Conservation (phyloP, 2,329 filamentous ascomycete species). For the Fusarium sterilihyphosum region DNA sequence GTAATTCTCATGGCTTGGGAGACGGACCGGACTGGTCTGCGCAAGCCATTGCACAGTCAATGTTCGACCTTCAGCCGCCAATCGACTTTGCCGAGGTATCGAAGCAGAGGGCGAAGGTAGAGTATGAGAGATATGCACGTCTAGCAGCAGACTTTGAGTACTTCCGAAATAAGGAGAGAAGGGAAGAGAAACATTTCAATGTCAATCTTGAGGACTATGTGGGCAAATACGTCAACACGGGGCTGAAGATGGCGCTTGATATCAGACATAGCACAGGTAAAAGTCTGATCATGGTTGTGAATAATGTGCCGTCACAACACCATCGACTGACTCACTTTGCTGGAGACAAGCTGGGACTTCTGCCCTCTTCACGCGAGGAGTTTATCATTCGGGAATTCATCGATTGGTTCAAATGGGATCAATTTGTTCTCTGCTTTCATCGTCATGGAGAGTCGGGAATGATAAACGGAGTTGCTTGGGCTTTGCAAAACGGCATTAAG, state of each 20-base stretch:
- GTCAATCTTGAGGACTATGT: neutral
- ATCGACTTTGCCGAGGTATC: neutral
- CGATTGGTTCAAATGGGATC: neutral
- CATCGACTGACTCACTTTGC: neutral
- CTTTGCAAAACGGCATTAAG: neutral
- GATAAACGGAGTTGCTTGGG: neutral
- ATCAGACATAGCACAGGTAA: neutral
- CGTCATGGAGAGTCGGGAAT: neutral
- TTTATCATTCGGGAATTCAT: neutral
- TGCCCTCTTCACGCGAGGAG: neutral
- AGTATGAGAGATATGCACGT: neutral
- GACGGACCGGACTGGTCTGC: neutral
- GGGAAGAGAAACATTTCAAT: accelerated
- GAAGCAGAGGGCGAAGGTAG: neutral
- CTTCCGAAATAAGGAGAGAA: neutral
- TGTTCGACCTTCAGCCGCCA: neutral
- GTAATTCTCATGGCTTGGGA: neutral
- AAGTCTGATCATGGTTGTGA: neutral
- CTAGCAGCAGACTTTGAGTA: neutral
- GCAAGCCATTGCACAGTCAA: neutral
- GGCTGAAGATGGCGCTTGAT: neutral
- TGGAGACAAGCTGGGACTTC: neutral
- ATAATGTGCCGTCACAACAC: neutral
- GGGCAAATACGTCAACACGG: neutral
- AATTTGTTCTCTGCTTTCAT: neutral